phyloP scores from a whole-genome alignment of 306 rosid species.

The Ochetophila trinervis region DNA sequence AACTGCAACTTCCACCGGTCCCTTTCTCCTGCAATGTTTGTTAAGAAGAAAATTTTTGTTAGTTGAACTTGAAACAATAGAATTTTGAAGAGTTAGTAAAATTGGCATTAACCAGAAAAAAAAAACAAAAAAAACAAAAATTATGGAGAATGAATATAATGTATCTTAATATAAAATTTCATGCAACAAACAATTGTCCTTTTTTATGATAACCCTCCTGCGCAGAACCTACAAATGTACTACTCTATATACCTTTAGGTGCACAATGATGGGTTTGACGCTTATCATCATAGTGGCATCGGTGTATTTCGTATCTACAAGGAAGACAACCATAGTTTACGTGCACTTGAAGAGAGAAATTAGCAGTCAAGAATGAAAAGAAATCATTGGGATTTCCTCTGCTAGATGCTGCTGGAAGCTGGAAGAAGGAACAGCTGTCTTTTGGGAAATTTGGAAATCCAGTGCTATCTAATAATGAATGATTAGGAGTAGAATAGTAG shows the following conservation, averaged over 20 bases:
- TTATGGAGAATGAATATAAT: background rate
- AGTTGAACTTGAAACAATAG: background rate
- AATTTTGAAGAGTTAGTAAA: background rate
- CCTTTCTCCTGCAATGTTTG: constrained; percentile 21
- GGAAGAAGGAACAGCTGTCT: background rate
- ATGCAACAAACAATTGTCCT: background rate
- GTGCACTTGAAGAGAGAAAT: background rate
- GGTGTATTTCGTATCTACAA: constrained; percentile 11
- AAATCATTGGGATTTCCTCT: no score
- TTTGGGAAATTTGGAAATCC: background rate
- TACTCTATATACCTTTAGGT: no score
- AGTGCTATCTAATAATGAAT: background rate
- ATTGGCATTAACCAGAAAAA: background rate
- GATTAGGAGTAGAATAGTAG: background rate
- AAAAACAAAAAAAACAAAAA: no score
- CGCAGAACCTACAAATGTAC: no score
- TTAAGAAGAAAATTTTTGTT: constrained; percentile 9
- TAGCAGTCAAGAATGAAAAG: no score
- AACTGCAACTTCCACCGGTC: constrained; percentile 1
- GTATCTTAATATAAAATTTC: no score
- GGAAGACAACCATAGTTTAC: constrained; percentile 16
- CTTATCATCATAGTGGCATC: no score
- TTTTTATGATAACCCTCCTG: background rate
- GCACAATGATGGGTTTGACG: no score
- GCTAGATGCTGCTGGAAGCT: background rate